Evolutionary conservation across 1,139 yeast genomes (phyloP).

Genomic region (Taphrina deformans): DNA sequence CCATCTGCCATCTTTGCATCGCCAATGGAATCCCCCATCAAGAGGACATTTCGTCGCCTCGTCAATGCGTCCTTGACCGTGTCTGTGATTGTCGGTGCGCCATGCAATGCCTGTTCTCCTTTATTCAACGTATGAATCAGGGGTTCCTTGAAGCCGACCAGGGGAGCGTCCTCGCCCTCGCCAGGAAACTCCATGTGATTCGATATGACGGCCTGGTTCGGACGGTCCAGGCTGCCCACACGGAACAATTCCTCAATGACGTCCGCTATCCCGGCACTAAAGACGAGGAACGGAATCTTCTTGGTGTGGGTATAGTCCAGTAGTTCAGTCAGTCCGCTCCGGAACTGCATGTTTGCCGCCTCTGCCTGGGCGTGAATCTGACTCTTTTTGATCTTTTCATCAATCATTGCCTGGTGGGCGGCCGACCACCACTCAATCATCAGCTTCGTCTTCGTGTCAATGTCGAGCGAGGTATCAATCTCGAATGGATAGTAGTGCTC

Average conservation of each 20-base stretch:
- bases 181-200: conserved; percentile 26
- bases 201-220: conserved; percentile 14
- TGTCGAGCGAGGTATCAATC: conserved; percentile 7
- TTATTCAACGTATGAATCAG: conserved; percentile 30
- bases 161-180: neutral
- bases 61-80: conserved; percentile 1
- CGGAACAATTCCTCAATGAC: conserved; percentile 21
- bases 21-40: conserved; percentile 29
- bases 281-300: conserved; percentile 14
- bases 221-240: conserved; percentile 8
- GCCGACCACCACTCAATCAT: conserved; percentile 33
- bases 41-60: conserved; percentile 12
- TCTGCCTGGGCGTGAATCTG: neutral
- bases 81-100: neutral
- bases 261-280: conserved; percentile 31
- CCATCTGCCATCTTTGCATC: conserved; percentile 31
- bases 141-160: conserved; percentile 26
- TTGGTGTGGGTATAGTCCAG: neutral
- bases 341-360: conserved; percentile 13
- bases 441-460: conserved; percentile 9
- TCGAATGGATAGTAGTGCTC: conserved; percentile 26
- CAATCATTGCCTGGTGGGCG: conserved; percentile 29
- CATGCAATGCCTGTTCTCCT: conserved; percentile 27
- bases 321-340: conserved; percentile 7
- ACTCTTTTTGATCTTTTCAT: neutral